Base-by-base conservation (phyloP, 73 alveolate genomes). In the Paramecium sexaurelia region DNA sequence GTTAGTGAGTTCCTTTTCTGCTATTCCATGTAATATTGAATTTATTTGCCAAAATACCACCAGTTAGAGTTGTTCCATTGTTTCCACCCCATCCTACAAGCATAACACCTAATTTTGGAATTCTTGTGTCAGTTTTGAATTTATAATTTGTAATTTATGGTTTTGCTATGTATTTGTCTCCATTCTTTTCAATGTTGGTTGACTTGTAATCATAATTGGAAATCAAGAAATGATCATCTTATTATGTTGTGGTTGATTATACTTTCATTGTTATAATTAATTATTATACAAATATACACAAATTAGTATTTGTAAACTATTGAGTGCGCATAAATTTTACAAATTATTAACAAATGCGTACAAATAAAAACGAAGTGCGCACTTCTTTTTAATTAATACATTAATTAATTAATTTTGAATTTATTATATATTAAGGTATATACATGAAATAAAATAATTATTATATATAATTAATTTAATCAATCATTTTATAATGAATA, bases 71-170 rank as follows among this genome's bases (percentile, higher is more conserved):
- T 66, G 98, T 95, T 26, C 99, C 99, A 67, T 97, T 97, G 89
- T 97, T 97, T 39, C 99, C 99, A 66, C 99, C 99, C 92, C 96
- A 92, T 6, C 99, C 99, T 9, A 97, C 98, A 29, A 97, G 93
- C 99, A 97, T 94, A 27, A 96, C 98, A 37, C 99, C 99, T 82
- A 95, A 78, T 94, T 96, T 97, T 66, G 99, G 99, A 15, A 97
- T 94, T 55, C 87, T 89, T 6, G 94, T 92, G 71, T 94, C 95
- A 84, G 99, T 97, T 85, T 95, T 93, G 84, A 97, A 94, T 32
- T 55, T 40, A 51, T 37, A 87, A 4, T 85, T 71, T 56, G 85
- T 68, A 17, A 20, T 51, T 66, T 33, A 17, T n/a, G 95, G 95
- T 29, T 92, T 84, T 19, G 88, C 95, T 33, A 55, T 75, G 84